Evolutionary conservation across 768 basidiomycete genomes (phyloP).

Genomic region (Leccinellum albellum): DNA sequence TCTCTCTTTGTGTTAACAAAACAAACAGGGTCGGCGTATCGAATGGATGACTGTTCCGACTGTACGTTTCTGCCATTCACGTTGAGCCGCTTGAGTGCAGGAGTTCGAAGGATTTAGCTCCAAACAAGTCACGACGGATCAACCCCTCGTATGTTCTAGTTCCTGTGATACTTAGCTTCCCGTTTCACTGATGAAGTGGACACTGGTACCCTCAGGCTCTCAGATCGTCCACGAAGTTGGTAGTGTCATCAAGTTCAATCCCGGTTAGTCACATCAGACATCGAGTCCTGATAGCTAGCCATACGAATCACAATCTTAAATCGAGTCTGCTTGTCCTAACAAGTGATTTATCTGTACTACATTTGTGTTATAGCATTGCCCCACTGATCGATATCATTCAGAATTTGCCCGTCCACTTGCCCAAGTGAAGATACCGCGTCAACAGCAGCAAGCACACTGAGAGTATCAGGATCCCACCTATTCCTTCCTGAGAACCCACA

Average conservation of each 20-base stretch:
- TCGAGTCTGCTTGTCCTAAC: background rate
- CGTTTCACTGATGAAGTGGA: background rate
- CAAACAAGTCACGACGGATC: no score
- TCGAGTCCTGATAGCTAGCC: background rate
- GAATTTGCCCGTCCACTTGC: constrained; percentile 39
- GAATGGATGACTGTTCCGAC: no score
- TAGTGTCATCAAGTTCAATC: background rate
- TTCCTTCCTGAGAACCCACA: background rate
- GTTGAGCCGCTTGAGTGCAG: background rate
- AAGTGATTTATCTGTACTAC: background rate
- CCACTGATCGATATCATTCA: constrained; percentile 17
- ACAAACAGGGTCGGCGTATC: no score
- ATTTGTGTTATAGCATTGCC: background rate
- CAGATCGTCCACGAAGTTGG: background rate
- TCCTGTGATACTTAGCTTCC: background rate
- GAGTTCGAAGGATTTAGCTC: background rate
- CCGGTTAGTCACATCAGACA: no score
- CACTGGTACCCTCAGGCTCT: no score
- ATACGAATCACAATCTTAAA: background rate
- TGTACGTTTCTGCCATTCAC: background rate
- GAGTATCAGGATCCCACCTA: constrained; percentile 39
- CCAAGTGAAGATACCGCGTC: constrained; percentile 39
- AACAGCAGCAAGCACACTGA: constrained; percentile 40
- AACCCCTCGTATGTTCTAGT: background rate
- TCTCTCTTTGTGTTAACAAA: no score